Conservation (phyloP, 768 basidiomycete species). For the Kwoniella dejecticola region DNA sequence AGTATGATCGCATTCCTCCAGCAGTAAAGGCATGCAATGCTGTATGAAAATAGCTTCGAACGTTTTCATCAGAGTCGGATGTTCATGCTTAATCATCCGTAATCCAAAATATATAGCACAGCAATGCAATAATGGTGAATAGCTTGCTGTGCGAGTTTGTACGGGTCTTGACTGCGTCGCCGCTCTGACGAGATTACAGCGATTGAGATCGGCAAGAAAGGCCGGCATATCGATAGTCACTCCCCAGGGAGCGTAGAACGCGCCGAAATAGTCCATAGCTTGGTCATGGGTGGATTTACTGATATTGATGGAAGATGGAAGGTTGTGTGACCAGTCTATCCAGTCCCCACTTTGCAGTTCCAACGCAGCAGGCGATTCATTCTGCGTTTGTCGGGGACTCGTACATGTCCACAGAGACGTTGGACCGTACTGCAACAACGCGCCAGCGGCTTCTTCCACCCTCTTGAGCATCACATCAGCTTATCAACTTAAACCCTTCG, state of each 20-base stretch:
- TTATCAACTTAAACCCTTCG: too few relatives aligned
- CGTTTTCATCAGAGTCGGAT: conserved; percentile 18
- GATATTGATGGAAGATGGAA: conserved; percentile 22
- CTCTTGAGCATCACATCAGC: conserved; percentile 12
- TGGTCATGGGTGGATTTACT: conserved; percentile 19
- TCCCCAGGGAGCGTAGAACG: conserved; percentile 29
- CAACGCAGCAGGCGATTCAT: neutral
- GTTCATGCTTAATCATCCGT: conserved; percentile 16
- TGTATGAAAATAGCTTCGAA: conserved; percentile 24
- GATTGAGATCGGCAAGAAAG: conserved; percentile 25
- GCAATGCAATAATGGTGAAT: conserved; percentile 29
- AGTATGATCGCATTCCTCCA: conserved; percentile 28
- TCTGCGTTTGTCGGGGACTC: conserved; percentile 3
- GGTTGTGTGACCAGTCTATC: conserved; percentile 29
- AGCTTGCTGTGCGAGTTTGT: conserved; percentile 21
- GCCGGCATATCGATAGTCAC: conserved; percentile 26
- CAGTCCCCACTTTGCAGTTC: conserved; percentile 25
- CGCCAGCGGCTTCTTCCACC: conserved; percentile 26
- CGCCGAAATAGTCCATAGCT: conserved; percentile 22
- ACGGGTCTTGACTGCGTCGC: neutral
- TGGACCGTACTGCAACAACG: conserved; percentile 29
- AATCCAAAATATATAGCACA: conserved; percentile 24
- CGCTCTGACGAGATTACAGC: conserved; percentile 15
- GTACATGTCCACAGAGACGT: conserved; percentile 28
- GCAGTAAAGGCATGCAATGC: conserved; percentile 22